phyloP scores from a whole-genome alignment of 176 grass and related monocot species.

The Oryza meyeriana region DNA sequence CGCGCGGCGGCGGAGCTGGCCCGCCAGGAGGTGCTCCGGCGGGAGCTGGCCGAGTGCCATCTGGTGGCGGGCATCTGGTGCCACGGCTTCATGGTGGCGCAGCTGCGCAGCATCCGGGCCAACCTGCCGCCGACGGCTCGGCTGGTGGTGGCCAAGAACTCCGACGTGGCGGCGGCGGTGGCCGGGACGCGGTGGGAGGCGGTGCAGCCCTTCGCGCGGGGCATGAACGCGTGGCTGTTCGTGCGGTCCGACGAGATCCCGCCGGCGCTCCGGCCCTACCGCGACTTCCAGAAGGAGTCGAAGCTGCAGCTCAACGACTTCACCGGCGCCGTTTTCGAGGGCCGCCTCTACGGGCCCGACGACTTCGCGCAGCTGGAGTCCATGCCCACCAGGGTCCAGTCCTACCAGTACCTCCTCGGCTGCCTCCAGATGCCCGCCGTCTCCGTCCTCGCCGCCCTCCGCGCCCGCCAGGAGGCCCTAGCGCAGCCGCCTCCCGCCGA shows the following conservation, averaged over 20 bases:
- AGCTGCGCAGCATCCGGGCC: conserved; percentile 80
- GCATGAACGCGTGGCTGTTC: conserved; percentile 98
- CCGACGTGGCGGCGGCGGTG: conserved; percentile 69
- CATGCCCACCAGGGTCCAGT: conserved; percentile 78
- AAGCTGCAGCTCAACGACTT: conserved; percentile 85
- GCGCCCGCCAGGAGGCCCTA: conserved; percentile 43
- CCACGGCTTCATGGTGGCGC: conserved; percentile 78
- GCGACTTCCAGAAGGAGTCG: conserved; percentile 89
- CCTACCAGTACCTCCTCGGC: conserved; percentile 79
- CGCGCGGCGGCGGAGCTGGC: conserved; percentile 48
- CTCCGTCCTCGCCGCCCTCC: conserved; percentile 57
- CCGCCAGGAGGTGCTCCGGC: conserved; percentile 50
- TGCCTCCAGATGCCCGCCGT: conserved; percentile 76
- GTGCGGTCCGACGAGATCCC: conserved; percentile 98
- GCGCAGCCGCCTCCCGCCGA: conserved; percentile 8
- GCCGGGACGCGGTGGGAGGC: conserved; percentile 80
- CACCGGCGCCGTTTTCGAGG: conserved; percentile 90
- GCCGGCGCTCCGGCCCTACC: conserved; percentile 73
- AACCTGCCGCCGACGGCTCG: conserved; percentile 48
- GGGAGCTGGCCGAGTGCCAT: conserved; percentile 75
- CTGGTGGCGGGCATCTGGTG: conserved; percentile 84
- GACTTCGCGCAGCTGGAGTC: conserved; percentile 80
- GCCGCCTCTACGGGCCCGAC: conserved; percentile 78
- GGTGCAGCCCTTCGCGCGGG: conserved; percentile 66
- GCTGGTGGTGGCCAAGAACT: conserved; percentile 89